These are phyloP conservation scores for Plasmodium gallinaceum DNA, from an alignment of 169 alveolate genomes.

Conservation along the genomic window DNA sequence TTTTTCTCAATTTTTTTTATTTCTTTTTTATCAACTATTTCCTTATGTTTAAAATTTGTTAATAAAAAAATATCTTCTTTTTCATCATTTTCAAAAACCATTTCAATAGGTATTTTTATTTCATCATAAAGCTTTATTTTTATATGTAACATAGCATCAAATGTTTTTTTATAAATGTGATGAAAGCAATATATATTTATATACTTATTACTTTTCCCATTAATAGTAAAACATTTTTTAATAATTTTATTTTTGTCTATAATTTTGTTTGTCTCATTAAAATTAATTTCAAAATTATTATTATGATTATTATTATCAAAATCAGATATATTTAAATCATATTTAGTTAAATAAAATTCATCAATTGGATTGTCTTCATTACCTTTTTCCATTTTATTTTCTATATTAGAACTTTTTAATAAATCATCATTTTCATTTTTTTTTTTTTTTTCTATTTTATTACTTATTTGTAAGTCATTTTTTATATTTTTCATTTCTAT, in stretches of 20 bases:
- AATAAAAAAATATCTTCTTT: slow-evolving; percentile 20
- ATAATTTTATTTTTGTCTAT: background rate
- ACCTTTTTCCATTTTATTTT: background rate
- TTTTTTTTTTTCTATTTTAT: background rate
- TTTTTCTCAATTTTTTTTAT: background rate
- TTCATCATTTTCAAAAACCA: slow-evolving; percentile 56
- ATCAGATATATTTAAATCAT: slow-evolving; percentile 45
- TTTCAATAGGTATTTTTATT: slow-evolving; percentile 45
- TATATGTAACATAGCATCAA: slow-evolving; percentile 40
- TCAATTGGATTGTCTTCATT: slow-evolving; percentile 28
- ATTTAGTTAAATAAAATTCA: slow-evolving; percentile 57
- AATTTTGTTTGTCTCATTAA: slow-evolving; percentile 27
- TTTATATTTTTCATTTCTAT: background rate
- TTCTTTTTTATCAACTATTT: background rate
- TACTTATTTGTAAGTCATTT: background rate
- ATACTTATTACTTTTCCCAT: slow-evolving; percentile 31
- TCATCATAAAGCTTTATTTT: slow-evolving; percentile 40
- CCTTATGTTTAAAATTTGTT: slow-evolving; percentile 16
- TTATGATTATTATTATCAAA: slow-evolving; percentile 8
- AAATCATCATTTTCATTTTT: background rate
- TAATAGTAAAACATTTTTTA: slow-evolving; percentile 47
- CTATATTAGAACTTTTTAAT: background rate
- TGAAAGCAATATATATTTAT: slow-evolving; percentile 59
- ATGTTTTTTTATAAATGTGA: slow-evolving; percentile 15
- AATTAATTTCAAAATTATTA: background rate